Evolutionary conservation across 495 filamentous ascomycete genomes (phyloP).

Genomic region (Bacidia rubella): DNA sequence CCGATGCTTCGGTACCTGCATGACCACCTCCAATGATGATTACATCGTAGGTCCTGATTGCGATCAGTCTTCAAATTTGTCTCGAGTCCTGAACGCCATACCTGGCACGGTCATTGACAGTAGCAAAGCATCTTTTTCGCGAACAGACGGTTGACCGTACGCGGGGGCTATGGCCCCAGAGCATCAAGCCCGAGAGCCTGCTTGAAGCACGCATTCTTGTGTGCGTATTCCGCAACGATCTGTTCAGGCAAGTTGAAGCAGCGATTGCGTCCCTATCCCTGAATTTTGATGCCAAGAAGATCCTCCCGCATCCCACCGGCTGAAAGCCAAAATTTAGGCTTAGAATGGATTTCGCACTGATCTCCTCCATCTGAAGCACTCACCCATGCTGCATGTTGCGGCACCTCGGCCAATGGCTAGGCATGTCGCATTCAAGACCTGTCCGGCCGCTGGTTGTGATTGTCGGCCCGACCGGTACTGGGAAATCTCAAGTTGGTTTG

Average conservation of each 20-base stretch:
- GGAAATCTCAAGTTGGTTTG: constrained; percentile 79
- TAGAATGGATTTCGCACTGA: no score
- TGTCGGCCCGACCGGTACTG: constrained; percentile 86
- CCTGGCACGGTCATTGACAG: constrained; percentile 29
- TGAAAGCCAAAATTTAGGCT: no score
- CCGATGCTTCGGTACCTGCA: constrained; percentile 85
- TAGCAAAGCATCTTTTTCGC: constrained; percentile 26
- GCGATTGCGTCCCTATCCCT: no score
- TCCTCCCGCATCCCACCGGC: no score
- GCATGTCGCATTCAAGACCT: neutral
- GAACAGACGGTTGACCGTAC: constrained; percentile 14
- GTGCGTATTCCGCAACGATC: neutral
- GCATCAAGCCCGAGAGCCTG: constrained; percentile 21
- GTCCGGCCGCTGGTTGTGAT: constrained; percentile 59
- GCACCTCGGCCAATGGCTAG: neutral
- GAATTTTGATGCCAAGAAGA: no score
- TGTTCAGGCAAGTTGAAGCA: no score
- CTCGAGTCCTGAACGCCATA: constrained; percentile 17
- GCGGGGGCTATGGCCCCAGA: constrained; percentile 23
- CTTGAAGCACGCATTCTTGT: neutral
- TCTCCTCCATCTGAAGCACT: no score
- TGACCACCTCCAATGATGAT: constrained; percentile 93
- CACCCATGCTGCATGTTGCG: neutral
- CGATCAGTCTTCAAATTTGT: constrained; percentile 4
- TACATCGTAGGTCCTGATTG: constrained; percentile 67